phyloP scores from a whole-genome alignment of 768 basidiomycete species.

The Sarcomyxa edulis region DNA sequence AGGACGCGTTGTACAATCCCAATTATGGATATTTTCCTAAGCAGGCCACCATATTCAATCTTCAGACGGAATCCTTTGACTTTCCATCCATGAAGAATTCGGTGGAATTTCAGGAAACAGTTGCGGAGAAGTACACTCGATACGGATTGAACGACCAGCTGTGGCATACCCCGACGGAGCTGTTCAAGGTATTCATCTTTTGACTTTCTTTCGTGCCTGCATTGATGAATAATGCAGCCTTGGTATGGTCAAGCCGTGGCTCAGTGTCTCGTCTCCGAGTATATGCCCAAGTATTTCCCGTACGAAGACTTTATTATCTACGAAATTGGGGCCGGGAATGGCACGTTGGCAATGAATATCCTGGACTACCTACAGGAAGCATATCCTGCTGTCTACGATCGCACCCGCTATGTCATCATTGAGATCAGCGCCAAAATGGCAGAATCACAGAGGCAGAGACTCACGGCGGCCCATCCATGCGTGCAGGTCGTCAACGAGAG shows the following conservation, averaged over 20 bases:
- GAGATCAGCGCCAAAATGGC: constrained; percentile 87
- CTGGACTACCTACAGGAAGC: constrained; percentile 72
- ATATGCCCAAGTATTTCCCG: constrained; percentile 92
- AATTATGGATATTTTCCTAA: constrained; percentile 96
- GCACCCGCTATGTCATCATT: constrained; percentile 89
- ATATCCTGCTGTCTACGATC: constrained; percentile 89
- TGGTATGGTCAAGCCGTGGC: constrained; percentile 92
- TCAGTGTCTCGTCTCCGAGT: constrained; percentile 84
- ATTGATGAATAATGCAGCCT: constrained; percentile 50
- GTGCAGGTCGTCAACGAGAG: constrained; percentile 71
- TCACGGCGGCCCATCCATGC: constrained; percentile 59
- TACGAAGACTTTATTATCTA: constrained; percentile 95
- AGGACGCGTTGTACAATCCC: constrained; percentile 95
- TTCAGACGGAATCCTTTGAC: constrained; percentile 54
- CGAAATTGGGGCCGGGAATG: constrained; percentile 98
- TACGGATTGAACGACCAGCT: constrained; percentile 75
- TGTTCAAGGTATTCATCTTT: constrained; percentile 75
- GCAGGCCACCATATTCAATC: constrained; percentile 85
- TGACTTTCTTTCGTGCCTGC: constrained; percentile 4
- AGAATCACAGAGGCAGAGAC: constrained; percentile 59
- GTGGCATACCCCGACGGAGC: constrained; percentile 98
- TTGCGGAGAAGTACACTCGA: constrained; percentile 70
- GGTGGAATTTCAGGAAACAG: constrained; percentile 73
- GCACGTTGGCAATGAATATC: constrained; percentile 86
- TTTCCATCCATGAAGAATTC: constrained; percentile 64